phyloP scores from a whole-genome alignment of 495 filamentous ascomycete genomes.

The Clavariopsis aquatica region DNA sequence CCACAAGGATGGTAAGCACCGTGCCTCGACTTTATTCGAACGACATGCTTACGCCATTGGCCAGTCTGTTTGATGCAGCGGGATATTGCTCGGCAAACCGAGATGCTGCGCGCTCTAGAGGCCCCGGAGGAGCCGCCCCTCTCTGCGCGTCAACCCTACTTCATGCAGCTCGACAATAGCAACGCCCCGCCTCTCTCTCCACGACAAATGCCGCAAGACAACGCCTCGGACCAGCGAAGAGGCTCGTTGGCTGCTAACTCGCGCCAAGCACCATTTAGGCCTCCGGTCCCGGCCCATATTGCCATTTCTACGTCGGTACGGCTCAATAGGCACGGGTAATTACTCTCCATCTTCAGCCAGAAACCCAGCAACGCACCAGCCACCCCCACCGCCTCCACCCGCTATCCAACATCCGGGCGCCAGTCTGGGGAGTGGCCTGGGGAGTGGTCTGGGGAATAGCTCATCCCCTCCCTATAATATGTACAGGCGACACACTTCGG shows the following conservation, averaged over 20 bases:
- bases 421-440: slow-evolving; percentile 47
- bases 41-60: slow-evolving; percentile 21
- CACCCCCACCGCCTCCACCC: slow-evolving; percentile 68
- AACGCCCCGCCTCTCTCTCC: slow-evolving; percentile 82
- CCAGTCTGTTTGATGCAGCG: slow-evolving; percentile 76
- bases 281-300: slow-evolving; percentile 76
- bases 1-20: slow-evolving; percentile 57
- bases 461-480: slow-evolving; percentile 76
- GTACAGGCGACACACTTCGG: slow-evolving; percentile 86
- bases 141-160: slow-evolving; percentile 72
- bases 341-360: slow-evolving; percentile 63
- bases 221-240: slow-evolving; percentile 70
- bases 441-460: slow-evolving; percentile 63
- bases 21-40: slow-evolving; percentile 27
- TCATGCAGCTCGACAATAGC: slow-evolving; percentile 68
- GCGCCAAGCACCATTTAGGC: slow-evolving; percentile 63
- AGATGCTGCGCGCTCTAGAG: slow-evolving; percentile 69
- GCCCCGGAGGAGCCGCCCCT: slow-evolving; percentile 70
- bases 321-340: slow-evolving; percentile 70
- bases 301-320: slow-evolving; percentile 75
- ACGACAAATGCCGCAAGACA: slow-evolving; percentile 75
- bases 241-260: slow-evolving; percentile 49
- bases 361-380: slow-evolving; percentile 54
- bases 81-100: slow-evolving; percentile 82
- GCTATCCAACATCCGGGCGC: slow-evolving; percentile 61